A percentile compares a stretch with the other conserved stretches of the same genome.
Conservation (phyloP, 2,329 filamentous ascomycete genomes). For the Phaeosphaeriaceae sp. region DNA sequence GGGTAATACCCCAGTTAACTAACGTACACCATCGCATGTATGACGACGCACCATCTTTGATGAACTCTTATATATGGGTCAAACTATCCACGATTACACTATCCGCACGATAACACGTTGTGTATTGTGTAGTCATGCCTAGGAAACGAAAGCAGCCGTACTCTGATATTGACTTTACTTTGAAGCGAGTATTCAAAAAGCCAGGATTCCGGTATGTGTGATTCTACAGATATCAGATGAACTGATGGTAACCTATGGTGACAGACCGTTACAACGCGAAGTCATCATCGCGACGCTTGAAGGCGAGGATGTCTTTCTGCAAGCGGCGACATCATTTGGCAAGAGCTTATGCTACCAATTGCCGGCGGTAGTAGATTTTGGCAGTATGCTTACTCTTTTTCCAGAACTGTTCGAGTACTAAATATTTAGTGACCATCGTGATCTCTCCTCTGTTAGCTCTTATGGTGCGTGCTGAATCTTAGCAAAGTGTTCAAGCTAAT, state of each 20-base stretch:
- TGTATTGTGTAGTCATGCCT: conserved; percentile 30
- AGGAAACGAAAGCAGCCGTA: conserved; percentile 36
- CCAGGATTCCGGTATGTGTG: conserved; percentile 68
- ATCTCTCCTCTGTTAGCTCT: conserved; percentile 87
- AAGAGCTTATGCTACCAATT: conserved; percentile 94
- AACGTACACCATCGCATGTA: background rate
- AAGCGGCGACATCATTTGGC: conserved; percentile 88
- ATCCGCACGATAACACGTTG: background rate
- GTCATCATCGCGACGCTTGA: conserved; percentile 83
- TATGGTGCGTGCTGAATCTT: conserved; percentile 67
- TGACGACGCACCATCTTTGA: too few relatives aligned
- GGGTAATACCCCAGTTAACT: too few relatives aligned
- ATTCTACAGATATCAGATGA: background rate
- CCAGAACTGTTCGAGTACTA: conserved; percentile 11
- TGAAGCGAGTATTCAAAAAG: conserved; percentile 76
- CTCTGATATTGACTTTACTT: conserved; percentile 73
- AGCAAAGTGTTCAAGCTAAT: conserved; percentile 10
- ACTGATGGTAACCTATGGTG: conserved; percentile 3
- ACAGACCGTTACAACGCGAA: conserved; percentile 81
- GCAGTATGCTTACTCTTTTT: conserved; percentile 65
- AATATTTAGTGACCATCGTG: conserved; percentile 77
- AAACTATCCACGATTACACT: background rate
- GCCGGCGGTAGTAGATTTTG: conserved; percentile 84
- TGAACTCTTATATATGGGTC: background rate
- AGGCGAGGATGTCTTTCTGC: conserved; percentile 89